Evolutionary conservation across 2,329 filamentous ascomycete genomes (phyloP).

Genomic region (Trematosphaeria pertusa): DNA sequence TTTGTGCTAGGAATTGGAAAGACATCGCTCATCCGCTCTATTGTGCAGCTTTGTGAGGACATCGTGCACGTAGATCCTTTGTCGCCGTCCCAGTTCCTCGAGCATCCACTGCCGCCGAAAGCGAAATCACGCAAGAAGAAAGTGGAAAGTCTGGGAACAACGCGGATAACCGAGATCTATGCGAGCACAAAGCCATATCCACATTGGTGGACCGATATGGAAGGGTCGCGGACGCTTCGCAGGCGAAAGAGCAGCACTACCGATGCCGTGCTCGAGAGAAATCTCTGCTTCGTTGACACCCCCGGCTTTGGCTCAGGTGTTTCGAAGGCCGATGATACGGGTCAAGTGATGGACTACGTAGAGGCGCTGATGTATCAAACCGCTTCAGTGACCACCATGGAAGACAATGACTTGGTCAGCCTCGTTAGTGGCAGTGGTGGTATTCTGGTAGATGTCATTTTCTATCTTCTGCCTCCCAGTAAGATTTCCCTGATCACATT

Average conservation of each 20-base stretch:
- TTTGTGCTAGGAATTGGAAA: conserved; percentile 76
- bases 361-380: conserved; percentile 72
- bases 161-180: conserved; percentile 49
- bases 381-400: conserved; percentile 66
- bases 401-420: conserved; percentile 76
- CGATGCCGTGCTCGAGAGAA: conserved; percentile 84
- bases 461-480: conserved; percentile 83
- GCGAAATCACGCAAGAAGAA: conserved; percentile 36
- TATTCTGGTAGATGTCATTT: conserved; percentile 80
- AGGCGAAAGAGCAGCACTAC: conserved; percentile 71
- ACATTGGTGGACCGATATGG: conserved; percentile 84
- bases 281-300: conserved; percentile 92
- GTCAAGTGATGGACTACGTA: conserved; percentile 68
- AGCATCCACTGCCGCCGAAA: conserved; percentile 30
- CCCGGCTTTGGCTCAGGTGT: conserved; percentile 64
- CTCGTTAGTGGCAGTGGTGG: conserved; percentile 84
- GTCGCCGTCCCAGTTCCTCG: conserved; percentile 34
- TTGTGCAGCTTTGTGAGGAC: conserved; percentile 85
- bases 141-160: conserved; percentile 25
- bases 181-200: conserved; percentile 71
- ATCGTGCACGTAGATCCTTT: conserved; percentile 90
- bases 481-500: conserved; percentile 35
- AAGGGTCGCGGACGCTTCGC: conserved; percentile 66
- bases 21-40: conserved; percentile 85
- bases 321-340: conserved; percentile 32